A percentile compares a stretch with the other conserved stretches of the same genome.
Evolutionary conservation across 2,329 filamentous ascomycete species (phyloP).

Genomic region (Cyclaneusma minus): DNA sequence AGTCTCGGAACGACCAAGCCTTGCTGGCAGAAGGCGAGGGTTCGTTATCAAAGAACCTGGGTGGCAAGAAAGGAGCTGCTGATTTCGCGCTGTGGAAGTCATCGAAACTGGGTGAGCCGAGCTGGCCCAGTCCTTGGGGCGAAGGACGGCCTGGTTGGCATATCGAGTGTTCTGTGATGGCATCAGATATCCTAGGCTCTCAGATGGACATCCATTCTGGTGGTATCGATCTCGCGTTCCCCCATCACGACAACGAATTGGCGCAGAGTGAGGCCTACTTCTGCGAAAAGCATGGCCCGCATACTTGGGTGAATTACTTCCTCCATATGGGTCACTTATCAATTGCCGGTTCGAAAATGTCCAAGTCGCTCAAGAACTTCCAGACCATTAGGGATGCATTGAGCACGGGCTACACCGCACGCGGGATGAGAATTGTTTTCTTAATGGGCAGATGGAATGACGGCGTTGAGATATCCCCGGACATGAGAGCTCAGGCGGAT

Average conservation of each 20-base stretch:
- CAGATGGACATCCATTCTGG: slow-evolving; percentile 89
- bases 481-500: slow-evolving; percentile 58
- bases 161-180: slow-evolving; percentile 95
- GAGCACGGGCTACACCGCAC: slow-evolving; percentile 51
- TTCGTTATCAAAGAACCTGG: slow-evolving; percentile 46
- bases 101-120: slow-evolving; percentile 81
- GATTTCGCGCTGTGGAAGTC: slow-evolving; percentile 94
- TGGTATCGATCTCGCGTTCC: slow-evolving; percentile 80
- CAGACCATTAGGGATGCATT: slow-evolving; percentile 82
- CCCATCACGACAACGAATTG: slow-evolving; percentile 85
- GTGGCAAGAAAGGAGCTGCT: slow-evolving; percentile 56
- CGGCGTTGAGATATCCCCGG: slow-evolving; percentile 77
- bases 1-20: slow-evolving; percentile 69
- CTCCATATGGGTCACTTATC: slow-evolving; percentile 86
- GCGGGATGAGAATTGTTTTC: slow-evolving; percentile 74
- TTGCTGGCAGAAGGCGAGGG: slow-evolving; percentile 84
- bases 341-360: slow-evolving; percentile 90
- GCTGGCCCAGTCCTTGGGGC: slow-evolving; percentile 81
- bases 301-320: slow-evolving; percentile 92
- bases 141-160: slow-evolving; percentile 86
- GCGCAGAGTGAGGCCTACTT: slow-evolving; percentile 82
- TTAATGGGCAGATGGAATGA: slow-evolving; percentile 81
- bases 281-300: slow-evolving; percentile 23
- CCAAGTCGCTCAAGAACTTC: slow-evolving; percentile 90
- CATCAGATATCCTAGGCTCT: slow-evolving; percentile 69